A percentile compares a stretch with the other conserved stretches of the same genome.
Conservation (phyloP, 352 stramenopile genomes). For the Pythium diclinum region DNA sequence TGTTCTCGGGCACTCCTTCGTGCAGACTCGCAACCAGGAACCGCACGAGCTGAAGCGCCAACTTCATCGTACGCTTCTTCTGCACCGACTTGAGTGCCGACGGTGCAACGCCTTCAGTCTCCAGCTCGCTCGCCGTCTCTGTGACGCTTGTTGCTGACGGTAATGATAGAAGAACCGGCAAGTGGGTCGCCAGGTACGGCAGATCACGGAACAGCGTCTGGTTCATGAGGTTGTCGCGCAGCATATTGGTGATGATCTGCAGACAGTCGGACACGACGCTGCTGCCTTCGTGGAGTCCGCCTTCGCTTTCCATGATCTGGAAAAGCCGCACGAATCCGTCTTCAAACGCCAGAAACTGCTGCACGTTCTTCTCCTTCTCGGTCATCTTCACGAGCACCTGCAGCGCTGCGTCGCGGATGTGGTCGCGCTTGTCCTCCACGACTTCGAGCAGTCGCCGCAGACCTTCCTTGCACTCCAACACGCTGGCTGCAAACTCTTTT, state of each 20-base stretch:
- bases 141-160: conserved; percentile 4
- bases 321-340: conserved; percentile 75
- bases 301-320: conserved; percentile 68
- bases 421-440: conserved; percentile 73
- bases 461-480: conserved; percentile 64
- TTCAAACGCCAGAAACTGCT: conserved; percentile 85
- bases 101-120: conserved; percentile 15
- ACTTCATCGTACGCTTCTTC: conserved; percentile 57
- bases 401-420: conserved; percentile 76
- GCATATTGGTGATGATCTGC: conserved; percentile 80
- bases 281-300: conserved; percentile 42
- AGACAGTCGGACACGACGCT: conserved; percentile 68
- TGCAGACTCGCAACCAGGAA: conserved; percentile 59
- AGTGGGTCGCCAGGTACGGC: conserved; percentile 48
- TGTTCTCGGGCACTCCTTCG: conserved; percentile 41
- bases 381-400: conserved; percentile 68
- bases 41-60: conserved; percentile 61
- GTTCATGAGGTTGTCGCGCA: conserved; percentile 75
- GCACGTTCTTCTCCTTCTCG: conserved; percentile 60
- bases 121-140: conserved; percentile 2
- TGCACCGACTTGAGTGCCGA: conserved; percentile 29
- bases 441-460: conserved; percentile 68
- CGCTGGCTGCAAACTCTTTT: conserved; percentile 40
- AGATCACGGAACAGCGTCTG: conserved; percentile 70
- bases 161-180: conserved; percentile 46